Conservation (phyloP, 129 eudicot species). For the Tagetes patula region DNA sequence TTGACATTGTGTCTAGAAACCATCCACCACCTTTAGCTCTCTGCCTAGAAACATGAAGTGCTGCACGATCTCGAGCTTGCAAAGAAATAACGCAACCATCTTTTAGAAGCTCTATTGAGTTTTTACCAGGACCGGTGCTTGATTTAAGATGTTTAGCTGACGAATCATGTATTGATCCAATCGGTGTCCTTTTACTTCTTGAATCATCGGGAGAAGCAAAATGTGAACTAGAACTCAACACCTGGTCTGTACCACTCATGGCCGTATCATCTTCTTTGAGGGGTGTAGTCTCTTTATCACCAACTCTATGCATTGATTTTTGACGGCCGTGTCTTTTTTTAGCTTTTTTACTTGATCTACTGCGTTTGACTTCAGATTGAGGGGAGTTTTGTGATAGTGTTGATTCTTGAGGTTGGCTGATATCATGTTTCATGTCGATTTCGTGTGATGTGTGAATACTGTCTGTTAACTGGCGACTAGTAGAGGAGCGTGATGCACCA, state of each 20-base stretch:
- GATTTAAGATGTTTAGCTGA: slow-evolving; percentile 49
- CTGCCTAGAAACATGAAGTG: slow-evolving; percentile 86
- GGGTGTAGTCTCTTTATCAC: slow-evolving; percentile 59
- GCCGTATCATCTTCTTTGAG: slow-evolving; percentile 76
- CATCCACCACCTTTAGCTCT: slow-evolving; percentile 97
- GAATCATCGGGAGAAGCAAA: slow-evolving; percentile 86
- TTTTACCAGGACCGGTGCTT: slow-evolving; percentile 39
- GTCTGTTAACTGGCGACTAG: slow-evolving; percentile 40
- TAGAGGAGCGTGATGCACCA: slow-evolving; percentile 45
- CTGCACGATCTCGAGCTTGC: slow-evolving; percentile 59
- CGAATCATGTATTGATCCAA: slow-evolving; percentile 53
- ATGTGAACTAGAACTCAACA: slow-evolving; percentile 77
- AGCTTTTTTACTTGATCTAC: slow-evolving; percentile 92
- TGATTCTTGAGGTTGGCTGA: slow-evolving; percentile 57
- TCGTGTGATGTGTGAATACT: slow-evolving; percentile 46
- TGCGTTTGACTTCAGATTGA: slow-evolving; percentile 69
- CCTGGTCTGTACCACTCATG: slow-evolving; percentile 88
- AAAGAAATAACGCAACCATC: slow-evolving; percentile 87
- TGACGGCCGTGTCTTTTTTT: slow-evolving; percentile 86
- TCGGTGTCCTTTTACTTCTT: slow-evolving; percentile 57
- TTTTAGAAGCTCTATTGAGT: slow-evolving; percentile 59
- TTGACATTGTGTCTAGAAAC: slow-evolving; percentile 72
- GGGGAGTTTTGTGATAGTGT: slow-evolving; percentile 50
- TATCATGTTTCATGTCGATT: slow-evolving; percentile 44
- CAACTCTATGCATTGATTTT: slow-evolving; percentile 63